phyloP scores from a whole-genome alignment of 1,139 yeast species.

The Magnusiomyces sp. region DNA sequence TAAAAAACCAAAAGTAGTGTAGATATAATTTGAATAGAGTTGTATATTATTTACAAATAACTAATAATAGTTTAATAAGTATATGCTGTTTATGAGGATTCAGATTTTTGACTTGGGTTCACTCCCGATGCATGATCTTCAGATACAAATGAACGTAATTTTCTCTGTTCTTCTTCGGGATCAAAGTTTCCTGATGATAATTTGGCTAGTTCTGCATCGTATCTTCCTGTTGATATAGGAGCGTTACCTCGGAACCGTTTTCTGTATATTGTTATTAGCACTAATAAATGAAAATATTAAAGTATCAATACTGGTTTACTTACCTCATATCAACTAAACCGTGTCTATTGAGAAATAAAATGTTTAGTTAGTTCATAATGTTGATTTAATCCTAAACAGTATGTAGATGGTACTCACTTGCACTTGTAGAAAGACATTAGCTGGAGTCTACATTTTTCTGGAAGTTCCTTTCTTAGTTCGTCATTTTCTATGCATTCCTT shows the following conservation, averaged over 20 bases:
- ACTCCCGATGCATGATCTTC: constrained; percentile 2
- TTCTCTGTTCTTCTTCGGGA: constrained; percentile 63
- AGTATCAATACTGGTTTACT: constrained; percentile 4
- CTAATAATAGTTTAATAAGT: not conserved
- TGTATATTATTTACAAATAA: not conserved
- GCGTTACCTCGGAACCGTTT: constrained; percentile 93
- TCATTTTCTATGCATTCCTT: constrained; percentile 81
- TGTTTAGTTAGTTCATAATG: not conserved
- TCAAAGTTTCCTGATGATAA: constrained; percentile 74
- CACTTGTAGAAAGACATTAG: constrained; percentile 84
- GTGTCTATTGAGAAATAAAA: constrained; percentile 14
- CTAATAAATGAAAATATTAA: not conserved
- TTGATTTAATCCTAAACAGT: not conserved
- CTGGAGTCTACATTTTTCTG: constrained; percentile 82
- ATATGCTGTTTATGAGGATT: not conserved
- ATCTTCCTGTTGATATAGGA: constrained; percentile 84
- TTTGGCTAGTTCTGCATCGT: constrained; percentile 76
- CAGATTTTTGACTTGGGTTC: not conserved
- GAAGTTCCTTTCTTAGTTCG: constrained; percentile 62
- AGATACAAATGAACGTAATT: constrained; percentile 14
- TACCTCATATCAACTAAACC: constrained; percentile 49
- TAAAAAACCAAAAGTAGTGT: constrained; percentile 10
- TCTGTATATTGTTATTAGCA: constrained; percentile 24
- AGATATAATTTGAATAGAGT: constrained; percentile 1
- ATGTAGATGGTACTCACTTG: constrained; percentile 32